Conservation (phyloP, 805 yeast genomes). For the Kluyveromyces wickerhamii region DNA sequence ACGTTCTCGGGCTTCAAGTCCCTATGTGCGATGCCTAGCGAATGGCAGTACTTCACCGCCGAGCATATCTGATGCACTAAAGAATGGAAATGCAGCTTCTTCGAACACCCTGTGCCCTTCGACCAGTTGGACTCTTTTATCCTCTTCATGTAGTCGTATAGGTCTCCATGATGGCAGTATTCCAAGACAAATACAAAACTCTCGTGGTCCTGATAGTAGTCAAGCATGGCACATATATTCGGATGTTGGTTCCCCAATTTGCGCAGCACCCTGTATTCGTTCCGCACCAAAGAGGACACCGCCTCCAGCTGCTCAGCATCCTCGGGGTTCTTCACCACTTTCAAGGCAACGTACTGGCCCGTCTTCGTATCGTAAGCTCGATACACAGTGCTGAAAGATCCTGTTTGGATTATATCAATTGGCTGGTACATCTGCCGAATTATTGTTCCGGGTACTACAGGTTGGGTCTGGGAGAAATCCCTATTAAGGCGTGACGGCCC, state of each 20-base stretch:
- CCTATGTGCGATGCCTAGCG: slow-evolving; percentile 54
- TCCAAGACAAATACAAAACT: slow-evolving; percentile 54
- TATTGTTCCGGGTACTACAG: too few relatives aligned
- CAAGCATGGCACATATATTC: slow-evolving; percentile 51
- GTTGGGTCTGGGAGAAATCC: too few relatives aligned
- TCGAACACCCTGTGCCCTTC: slow-evolving; percentile 9
- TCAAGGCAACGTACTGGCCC: slow-evolving; percentile 23
- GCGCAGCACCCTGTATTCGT: slow-evolving; percentile 31
- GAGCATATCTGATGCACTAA: slow-evolving; percentile 41
- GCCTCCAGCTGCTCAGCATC: slow-evolving; percentile 8
- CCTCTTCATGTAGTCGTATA: slow-evolving; percentile 44
- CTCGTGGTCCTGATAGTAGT: slow-evolving; percentile 46
- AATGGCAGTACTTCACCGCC: slow-evolving; percentile 50
- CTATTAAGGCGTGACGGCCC: too few relatives aligned
- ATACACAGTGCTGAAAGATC: slow-evolving; percentile 29
- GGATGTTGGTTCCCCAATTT: slow-evolving; percentile 36
- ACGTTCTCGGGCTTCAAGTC: slow-evolving; percentile 72
- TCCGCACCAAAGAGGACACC: slow-evolving; percentile 12
- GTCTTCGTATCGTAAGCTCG: slow-evolving; percentile 20
- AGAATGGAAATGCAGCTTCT: slow-evolving; percentile 27
- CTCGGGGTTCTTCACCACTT: slow-evolving; percentile 20
- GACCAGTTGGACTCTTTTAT: slow-evolving; percentile 4
- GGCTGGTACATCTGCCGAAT: slow-evolving; percentile 1
- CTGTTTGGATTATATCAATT: slow-evolving; percentile 19
- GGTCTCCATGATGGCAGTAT: slow-evolving; percentile 58